Percentiles rank a stretch among this genome's conserved stretches.
Conservation (phyloP, 768 basidiomycete species). For the Inosperma sp. region DNA sequence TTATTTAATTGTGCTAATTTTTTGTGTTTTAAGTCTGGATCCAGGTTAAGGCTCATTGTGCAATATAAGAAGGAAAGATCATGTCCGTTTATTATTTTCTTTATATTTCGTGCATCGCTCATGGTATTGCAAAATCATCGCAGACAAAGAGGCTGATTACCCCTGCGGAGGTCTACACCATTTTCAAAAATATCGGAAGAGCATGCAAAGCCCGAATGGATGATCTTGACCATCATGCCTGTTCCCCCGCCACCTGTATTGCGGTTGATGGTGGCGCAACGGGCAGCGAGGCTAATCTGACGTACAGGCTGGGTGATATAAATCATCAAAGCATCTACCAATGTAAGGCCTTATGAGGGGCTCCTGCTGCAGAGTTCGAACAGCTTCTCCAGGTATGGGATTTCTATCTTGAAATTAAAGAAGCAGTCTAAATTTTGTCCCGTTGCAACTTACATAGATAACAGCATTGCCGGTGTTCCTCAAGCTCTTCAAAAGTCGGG, state of each 20-base stretch:
- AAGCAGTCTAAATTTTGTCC: slow-evolving; percentile 9
- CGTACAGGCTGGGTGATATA: slow-evolving; percentile 95
- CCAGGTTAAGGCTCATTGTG: slow-evolving; percentile 84
- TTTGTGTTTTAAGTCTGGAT: slow-evolving; percentile 64
- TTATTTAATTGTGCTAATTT: slow-evolving; percentile 13
- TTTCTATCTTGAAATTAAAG: not conserved
- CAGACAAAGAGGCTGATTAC: slow-evolving; percentile 80
- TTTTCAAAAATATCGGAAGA: slow-evolving; percentile 97
- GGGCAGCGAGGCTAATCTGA: slow-evolving; percentile 97
- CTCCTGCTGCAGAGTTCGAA: slow-evolving; percentile 93
- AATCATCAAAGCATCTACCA: slow-evolving; percentile 93
- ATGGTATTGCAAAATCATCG: slow-evolving; percentile 52
- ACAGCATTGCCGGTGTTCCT: slow-evolving; percentile 96
- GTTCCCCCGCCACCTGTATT: slow-evolving; percentile 98
- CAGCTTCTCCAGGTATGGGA: slow-evolving; percentile 84
- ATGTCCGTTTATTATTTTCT: slow-evolving; percentile 44
- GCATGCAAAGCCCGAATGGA: slow-evolving; percentile 98
- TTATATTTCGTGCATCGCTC: slow-evolving; percentile 11
- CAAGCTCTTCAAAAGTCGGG: slow-evolving; percentile 97
- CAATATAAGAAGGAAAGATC: slow-evolving; percentile 93
- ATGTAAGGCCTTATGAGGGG: slow-evolving; percentile 88
- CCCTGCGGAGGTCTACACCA: slow-evolving; percentile 85
- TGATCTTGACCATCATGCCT: slow-evolving; percentile 97
- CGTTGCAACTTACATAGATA: slow-evolving; percentile 99
- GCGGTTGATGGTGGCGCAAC: slow-evolving; percentile 95